Percentiles rank a stretch among this genome's conserved stretches.
Conservation (phyloP, 129 eudicot genomes). For the Gnaphalium uliginosum region DNA sequence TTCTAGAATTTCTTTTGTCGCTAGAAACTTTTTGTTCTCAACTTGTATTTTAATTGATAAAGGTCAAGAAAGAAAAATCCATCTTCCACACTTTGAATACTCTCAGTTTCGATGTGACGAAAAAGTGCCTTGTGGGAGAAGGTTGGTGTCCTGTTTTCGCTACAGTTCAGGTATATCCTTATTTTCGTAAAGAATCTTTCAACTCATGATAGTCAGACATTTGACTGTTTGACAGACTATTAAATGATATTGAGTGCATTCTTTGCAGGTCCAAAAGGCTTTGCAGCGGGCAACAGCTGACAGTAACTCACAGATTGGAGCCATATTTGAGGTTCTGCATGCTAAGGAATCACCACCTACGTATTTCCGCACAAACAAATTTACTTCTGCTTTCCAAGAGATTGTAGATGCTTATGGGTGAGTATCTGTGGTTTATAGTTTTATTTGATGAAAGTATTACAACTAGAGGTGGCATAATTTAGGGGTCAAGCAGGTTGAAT, state of each 20-base stretch:
- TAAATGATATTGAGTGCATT: constrained; percentile 7
- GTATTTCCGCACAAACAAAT: constrained; percentile 79
- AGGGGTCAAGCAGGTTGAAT: neutral
- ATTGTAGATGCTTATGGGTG: constrained; percentile 97
- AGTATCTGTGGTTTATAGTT: constrained; percentile 32
- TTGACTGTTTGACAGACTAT: constrained; percentile 12
- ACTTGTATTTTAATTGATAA: constrained; percentile 25
- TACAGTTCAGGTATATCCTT: constrained; percentile 57
- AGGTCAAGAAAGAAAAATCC: constrained; percentile 86
- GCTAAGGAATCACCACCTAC: constrained; percentile 84
- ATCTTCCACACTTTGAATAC: constrained; percentile 69
- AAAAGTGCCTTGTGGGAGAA: constrained; percentile 92
- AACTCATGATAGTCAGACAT: neutral
- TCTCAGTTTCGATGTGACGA: constrained; percentile 90
- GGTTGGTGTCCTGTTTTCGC: constrained; percentile 97
- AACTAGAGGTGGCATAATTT: neutral
- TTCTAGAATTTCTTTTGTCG: constrained; percentile 9
- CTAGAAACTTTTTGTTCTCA: constrained; percentile 14
- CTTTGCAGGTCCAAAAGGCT: constrained; percentile 64
- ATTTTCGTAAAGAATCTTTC: neutral
- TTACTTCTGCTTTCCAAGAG: constrained; percentile 84
- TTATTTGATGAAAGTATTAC: constrained; percentile 6
- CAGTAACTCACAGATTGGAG: constrained; percentile 78
- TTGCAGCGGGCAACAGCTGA: constrained; percentile 67
- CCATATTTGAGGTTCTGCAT: constrained; percentile 67